Evolutionary conservation across 352 stramenopile species (phyloP).

Genomic region (Blastocystis sp.): DNA sequence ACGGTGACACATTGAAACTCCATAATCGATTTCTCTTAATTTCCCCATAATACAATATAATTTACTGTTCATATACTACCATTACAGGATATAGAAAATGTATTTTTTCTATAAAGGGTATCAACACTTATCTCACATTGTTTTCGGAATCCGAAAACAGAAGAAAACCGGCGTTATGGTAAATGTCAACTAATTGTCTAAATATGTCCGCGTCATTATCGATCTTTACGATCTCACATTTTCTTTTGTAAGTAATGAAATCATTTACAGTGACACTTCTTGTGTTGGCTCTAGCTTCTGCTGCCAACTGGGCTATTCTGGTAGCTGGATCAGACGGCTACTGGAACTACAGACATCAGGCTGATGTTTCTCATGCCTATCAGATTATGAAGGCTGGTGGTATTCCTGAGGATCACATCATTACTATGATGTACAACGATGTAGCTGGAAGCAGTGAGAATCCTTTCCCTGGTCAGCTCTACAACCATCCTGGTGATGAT

Average conservation of each 20-base stretch:
- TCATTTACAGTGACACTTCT: background rate
- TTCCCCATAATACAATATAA: too few species aligned
- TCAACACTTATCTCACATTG: too few species aligned
- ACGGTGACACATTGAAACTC: too few species aligned
- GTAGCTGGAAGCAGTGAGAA: constrained; percentile 79
- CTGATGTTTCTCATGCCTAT: constrained; percentile 81
- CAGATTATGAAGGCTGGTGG: constrained; percentile 82
- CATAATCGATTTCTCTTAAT: too few species aligned
- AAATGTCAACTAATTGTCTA: background rate
- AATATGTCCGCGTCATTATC: background rate
- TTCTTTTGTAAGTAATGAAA: constrained; percentile 35
- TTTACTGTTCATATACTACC: too few species aligned
- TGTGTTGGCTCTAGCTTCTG: constrained; percentile 68
- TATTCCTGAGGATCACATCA: constrained; percentile 81
- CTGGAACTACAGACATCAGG: constrained; percentile 85
- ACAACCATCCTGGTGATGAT: constrained; percentile 78
- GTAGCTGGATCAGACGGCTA: constrained; percentile 82
- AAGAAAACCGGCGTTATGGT: too few species aligned
- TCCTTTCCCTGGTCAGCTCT: constrained; percentile 82
- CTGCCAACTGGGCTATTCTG: constrained; percentile 84
- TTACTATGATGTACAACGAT: constrained; percentile 89
- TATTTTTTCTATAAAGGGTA: too few species aligned
- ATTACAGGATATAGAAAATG: too few species aligned
- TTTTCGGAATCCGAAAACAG: too few species aligned
- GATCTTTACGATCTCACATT: background rate